Evolutionary conservation across 139 green algal genomes (phyloP), one percentile per base, ranked within the genome.

Genomic region (Dunaliella primolecta): DNA sequence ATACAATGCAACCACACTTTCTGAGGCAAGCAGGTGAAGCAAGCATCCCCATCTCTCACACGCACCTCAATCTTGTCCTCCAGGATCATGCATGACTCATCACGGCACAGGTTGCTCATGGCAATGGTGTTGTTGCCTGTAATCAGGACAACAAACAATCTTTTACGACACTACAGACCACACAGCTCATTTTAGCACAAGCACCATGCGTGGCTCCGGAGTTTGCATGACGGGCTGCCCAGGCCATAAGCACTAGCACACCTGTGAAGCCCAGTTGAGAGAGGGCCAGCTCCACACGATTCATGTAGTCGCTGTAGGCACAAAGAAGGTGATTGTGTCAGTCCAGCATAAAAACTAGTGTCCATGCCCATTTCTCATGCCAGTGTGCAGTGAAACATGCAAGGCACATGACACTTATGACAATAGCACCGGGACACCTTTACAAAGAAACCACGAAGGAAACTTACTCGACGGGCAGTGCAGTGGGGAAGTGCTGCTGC

Each of bases 61-160:
- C n/a, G n/a, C n/a, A 64, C 46, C 84, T 98, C 93, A 81, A 98
- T 94, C 86, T 94, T 94, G 77, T 93, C 87, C 89, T 95, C 93
- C 38, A 97, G 89, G 80, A 91, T 85, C 2, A 84, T 56, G 29
- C 91, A 96, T n/a, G 94, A 89, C 92, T 98, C 95, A 84, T 98
- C 95, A 81, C 95, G 92, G 93, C 95, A 98, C 84, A 98, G 88
- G 90, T 97, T 97, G 85, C 90, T 92, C 88, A 96, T 93, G 75
- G 93, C 93, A 55, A 90, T 90, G 64, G 56, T 36, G 81, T 90
- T 90, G 57, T 90, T 83, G 30, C 46, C 46, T 64, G 46, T 15
- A 64, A 64, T 7, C n/a, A n/a, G 7, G 7, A 25, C 46, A 64
- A 64, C 7, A 15, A 7, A 64, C 7, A 15, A 15, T 15, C 46